Evolutionary conservation across 1,284 basidiomycete genomes (phyloP).

Genomic region (Tremellales sp.): DNA sequence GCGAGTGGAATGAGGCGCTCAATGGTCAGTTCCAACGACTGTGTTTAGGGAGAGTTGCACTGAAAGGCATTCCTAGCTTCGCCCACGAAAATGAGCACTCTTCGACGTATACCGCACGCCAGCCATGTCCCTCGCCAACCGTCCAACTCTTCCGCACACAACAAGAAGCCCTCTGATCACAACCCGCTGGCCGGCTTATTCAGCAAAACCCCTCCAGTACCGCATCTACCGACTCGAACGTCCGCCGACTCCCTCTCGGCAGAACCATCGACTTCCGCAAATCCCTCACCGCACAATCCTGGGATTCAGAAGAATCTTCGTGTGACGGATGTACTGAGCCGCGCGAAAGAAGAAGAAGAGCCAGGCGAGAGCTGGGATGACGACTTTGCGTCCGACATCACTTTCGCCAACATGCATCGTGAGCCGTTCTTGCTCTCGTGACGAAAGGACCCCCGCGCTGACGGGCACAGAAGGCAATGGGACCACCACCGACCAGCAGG

Average conservation of each 20-base stretch:
- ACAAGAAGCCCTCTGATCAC: too few relatives aligned
- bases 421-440: slow-evolving; percentile 3
- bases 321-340: slow-evolving; percentile 60
- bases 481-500: slow-evolving; percentile 12
- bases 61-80: slow-evolving; percentile 9
- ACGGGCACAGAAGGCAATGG: not conserved
- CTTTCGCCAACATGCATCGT: slow-evolving; percentile 29
- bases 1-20: slow-evolving; percentile 96
- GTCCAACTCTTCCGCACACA: not conserved
- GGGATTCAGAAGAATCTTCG: slow-evolving; percentile 54
- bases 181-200: too few relatives aligned
- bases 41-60: not conserved
- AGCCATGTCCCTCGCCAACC: not conserved
- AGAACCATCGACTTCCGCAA: slow-evolving; percentile 7
- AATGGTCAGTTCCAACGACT: slow-evolving; percentile 60
- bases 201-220: slow-evolving; percentile 3
- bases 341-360: slow-evolving; percentile 29
- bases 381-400: slow-evolving; percentile 89
- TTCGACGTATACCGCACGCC: slow-evolving; percentile 48
- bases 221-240: slow-evolving; percentile 2
- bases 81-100: slow-evolving; percentile 16
- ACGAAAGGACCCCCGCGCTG: not conserved
- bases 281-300: slow-evolving; percentile 14
- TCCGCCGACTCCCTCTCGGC: not conserved
- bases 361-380: slow-evolving; percentile 71